Conservation (phyloP, 805 yeast genomes). For the Zygosaccharomyces gambellarensis region DNA sequence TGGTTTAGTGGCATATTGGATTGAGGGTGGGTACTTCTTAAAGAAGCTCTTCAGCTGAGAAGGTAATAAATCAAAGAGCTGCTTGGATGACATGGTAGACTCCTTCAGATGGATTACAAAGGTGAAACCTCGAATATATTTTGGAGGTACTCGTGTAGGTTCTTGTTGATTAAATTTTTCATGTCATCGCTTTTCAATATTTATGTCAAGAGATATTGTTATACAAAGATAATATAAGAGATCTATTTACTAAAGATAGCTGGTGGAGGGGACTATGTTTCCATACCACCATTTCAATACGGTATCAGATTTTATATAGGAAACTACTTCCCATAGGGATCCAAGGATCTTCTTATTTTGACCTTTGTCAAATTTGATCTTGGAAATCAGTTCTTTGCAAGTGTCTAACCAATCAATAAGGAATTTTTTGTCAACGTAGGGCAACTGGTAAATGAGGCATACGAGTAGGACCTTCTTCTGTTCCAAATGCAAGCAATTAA, state of each 20-base stretch:
- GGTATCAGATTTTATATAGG: constrained; percentile 14
- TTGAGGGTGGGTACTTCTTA: constrained; percentile 74
- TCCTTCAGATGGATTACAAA: not conserved
- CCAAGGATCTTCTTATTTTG: constrained; percentile 12
- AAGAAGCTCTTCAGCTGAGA: constrained; percentile 66
- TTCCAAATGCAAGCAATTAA: constrained; percentile 11
- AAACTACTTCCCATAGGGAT: constrained; percentile 22
- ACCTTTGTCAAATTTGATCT: constrained; percentile 5
- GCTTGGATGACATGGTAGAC: constrained; percentile 20
- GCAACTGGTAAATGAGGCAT: constrained; percentile 24
- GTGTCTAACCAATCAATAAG: constrained; percentile 27
- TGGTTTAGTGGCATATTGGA: constrained; percentile 58
- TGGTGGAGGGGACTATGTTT: constrained; percentile 6
- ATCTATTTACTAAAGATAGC: not conserved
- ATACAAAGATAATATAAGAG: not conserved
- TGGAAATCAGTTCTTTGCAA: constrained; percentile 15
- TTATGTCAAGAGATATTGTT: not conserved
- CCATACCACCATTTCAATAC: constrained; percentile 32
- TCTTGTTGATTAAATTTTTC: constrained; percentile 1
- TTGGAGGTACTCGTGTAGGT: not conserved
- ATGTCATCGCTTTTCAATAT: not conserved
- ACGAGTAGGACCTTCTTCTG: constrained; percentile 15
- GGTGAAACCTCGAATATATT: not conserved
- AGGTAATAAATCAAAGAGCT: constrained; percentile 59
- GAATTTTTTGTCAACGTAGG: constrained; percentile 13